Evolutionary conservation across 139 green algal genomes (phyloP).

Genomic region (Micractinium sp.): DNA sequence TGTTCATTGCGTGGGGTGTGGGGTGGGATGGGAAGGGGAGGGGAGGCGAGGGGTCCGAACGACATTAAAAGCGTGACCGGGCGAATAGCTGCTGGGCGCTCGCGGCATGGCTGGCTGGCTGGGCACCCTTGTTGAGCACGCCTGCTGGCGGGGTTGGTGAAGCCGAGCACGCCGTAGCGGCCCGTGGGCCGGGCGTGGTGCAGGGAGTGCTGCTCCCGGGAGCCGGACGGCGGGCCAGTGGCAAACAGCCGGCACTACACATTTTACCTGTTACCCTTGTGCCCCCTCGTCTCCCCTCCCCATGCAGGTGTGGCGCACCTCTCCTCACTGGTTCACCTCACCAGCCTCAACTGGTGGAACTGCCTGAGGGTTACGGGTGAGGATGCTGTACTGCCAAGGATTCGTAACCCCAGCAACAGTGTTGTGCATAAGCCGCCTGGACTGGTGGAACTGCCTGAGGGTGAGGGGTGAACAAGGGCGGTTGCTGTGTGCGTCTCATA

Average conservation of each 20-base stretch:
- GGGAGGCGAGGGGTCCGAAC: background rate
- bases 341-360: conserved; percentile 54
- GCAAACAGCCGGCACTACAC: too few species aligned
- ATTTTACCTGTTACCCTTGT: too few species aligned
- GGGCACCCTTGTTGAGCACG: background rate
- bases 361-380: conserved; percentile 48
- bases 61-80: too few species aligned
- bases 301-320: conserved; percentile 38
- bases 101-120: too few species aligned
- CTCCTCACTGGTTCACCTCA: conserved; percentile 26
- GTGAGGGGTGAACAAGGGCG: background rate
- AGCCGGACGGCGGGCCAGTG: too few species aligned
- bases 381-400: background rate
- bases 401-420: too few species aligned
- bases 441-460: too few species aligned
- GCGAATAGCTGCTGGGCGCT: background rate
- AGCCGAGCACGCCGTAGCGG: too few species aligned
- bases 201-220: too few species aligned
- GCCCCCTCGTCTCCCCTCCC: background rate
- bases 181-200: too few species aligned
- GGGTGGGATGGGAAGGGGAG: background rate
- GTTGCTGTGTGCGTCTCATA: too few species aligned
- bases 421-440: too few species aligned
- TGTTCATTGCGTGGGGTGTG: background rate
- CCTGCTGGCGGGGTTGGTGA: background rate